Percentiles rank a stretch among this genome's conserved stretches.
Evolutionary conservation across 257 asterid genomes (phyloP).

Genomic region (Nicotiana obtusifolia): DNA sequence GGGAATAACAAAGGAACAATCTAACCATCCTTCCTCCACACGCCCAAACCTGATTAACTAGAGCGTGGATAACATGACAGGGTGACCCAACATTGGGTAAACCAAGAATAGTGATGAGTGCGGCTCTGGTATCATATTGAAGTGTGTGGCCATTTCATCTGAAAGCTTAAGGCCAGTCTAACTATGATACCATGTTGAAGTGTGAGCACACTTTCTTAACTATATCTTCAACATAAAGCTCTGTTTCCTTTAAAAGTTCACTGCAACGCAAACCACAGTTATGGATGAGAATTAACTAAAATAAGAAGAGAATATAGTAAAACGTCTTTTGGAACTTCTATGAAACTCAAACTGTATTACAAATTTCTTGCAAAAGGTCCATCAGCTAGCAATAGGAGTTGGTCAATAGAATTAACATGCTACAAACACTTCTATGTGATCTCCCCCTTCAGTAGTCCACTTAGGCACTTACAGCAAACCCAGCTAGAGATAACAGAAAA

Average conservation of each 20-base stretch:
- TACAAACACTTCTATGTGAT: not conserved
- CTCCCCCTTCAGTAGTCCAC: not conserved
- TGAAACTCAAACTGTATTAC: not conserved
- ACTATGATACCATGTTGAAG: no score
- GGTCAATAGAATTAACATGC: not conserved
- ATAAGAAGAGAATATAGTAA: not conserved
- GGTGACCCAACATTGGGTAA: not conserved
- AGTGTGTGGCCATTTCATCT: not conserved
- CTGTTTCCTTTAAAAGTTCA: not conserved
- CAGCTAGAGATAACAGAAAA: not conserved
- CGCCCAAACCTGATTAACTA: not conserved
- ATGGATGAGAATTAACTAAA: not conserved
- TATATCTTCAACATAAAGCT: not conserved
- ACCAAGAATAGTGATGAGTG: no score
- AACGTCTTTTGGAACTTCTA: not conserved
- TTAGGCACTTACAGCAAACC: not conserved
- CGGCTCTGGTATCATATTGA: not conserved
- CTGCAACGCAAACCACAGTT: not conserved
- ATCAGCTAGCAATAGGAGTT: not conserved
- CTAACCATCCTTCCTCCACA: conserved; percentile 1
- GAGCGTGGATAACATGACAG: not conserved
- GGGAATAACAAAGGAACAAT: not conserved
- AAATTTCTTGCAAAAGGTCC: not conserved
- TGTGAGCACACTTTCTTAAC: not conserved
- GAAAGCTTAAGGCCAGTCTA: not conserved